Conservation (phyloP, 2,329 filamentous ascomycete genomes). For the Diatrype stigma region DNA sequence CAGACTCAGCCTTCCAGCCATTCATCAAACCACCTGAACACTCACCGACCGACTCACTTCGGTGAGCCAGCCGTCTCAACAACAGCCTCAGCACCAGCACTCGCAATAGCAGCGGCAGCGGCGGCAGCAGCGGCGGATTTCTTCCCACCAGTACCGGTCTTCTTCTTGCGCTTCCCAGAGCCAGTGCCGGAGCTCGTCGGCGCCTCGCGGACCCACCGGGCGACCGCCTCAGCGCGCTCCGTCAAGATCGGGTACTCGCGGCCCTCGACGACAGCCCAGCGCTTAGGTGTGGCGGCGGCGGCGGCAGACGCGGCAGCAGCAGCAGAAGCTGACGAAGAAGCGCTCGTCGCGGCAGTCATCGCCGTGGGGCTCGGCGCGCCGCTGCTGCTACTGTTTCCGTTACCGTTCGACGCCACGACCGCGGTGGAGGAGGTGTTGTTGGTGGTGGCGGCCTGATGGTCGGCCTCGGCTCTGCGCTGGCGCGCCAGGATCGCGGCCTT, state of each 20-base stretch:
- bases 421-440: slow-evolving; percentile 8
- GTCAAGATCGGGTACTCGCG: slow-evolving; percentile 68
- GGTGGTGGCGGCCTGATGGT: slow-evolving; percentile 30
- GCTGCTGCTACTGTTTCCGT: slow-evolving; percentile 11
- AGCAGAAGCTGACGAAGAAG: no score
- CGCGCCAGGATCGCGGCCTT: slow-evolving; percentile 58
- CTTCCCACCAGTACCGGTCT: slow-evolving; percentile 9
- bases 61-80: background rate
- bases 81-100: background rate
- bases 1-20: no score
- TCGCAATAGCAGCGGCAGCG: background rate
- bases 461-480: slow-evolving; percentile 55
- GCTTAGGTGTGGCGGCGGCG: slow-evolving; percentile 33
- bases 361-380: background rate
- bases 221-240: slow-evolving; percentile 64
- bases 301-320: no score
- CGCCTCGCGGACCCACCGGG: slow-evolving; percentile 64
- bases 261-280: slow-evolving; percentile 61
- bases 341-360: slow-evolving; percentile 6
- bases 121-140: background rate
- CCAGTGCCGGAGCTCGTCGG: slow-evolving; percentile 32
- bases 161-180: slow-evolving; percentile 28
- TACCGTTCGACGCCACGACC: background rate
- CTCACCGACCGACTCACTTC: no score
- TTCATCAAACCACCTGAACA: no score